Evolutionary conservation across 352 stramenopile genomes (phyloP).

Genomic region (Pythium phragmitis): DNA sequence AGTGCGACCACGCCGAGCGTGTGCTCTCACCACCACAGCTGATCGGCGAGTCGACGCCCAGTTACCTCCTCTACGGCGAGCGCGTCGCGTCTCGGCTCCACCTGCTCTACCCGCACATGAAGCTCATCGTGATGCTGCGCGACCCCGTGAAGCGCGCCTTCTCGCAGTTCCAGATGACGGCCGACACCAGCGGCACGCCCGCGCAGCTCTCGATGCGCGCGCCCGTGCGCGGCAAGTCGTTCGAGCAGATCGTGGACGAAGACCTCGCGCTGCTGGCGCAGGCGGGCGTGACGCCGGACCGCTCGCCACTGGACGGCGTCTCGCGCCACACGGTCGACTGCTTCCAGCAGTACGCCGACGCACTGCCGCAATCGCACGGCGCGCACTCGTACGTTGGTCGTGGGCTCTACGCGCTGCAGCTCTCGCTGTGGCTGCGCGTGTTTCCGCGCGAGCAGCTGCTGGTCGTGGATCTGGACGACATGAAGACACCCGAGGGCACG

Average conservation of each 20-base stretch:
- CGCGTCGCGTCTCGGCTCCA: constrained; percentile 42
- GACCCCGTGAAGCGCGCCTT: constrained; percentile 90
- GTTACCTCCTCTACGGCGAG: constrained; percentile 73
- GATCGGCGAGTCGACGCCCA: constrained; percentile 86
- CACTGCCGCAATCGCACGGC: constrained; percentile 47
- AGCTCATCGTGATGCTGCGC: constrained; percentile 92
- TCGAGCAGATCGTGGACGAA: constrained; percentile 85
- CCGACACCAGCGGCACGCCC: constrained; percentile 68
- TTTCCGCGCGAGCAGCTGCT: constrained; percentile 86
- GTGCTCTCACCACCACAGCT: constrained; percentile 62
- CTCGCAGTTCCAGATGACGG: constrained; percentile 94
- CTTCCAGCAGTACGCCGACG: constrained; percentile 49
- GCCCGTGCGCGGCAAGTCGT: constrained; percentile 71
- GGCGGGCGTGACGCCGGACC: constrained; percentile 13
- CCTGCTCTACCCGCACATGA: constrained; percentile 48
- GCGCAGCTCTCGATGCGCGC: constrained; percentile 83
- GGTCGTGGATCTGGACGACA: constrained; percentile 87
- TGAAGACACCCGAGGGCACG: constrained; percentile 48
- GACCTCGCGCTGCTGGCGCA: constrained; percentile 79
- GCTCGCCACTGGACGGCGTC: constrained; percentile 21
- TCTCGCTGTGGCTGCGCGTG: constrained; percentile 88
- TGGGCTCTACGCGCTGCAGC: constrained; percentile 91
- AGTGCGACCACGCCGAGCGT: constrained; percentile 30
- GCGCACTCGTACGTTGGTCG: constrained; percentile 85
- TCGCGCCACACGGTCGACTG: constrained; percentile 24